Evolutionary conservation across 805 yeast genomes (phyloP).

Genomic region (Zygosaccharomyces gambellarensis): DNA sequence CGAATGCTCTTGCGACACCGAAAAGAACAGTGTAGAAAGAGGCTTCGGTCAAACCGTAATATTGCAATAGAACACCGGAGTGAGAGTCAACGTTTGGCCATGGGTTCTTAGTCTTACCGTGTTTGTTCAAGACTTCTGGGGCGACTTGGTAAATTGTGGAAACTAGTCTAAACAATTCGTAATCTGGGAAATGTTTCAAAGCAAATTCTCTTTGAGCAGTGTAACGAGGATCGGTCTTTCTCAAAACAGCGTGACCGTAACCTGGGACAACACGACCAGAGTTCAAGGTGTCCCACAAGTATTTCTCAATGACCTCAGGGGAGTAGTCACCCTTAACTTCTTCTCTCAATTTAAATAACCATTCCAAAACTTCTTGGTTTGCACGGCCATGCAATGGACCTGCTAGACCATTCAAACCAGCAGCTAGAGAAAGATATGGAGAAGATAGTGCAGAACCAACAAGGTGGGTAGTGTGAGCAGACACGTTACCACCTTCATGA

Average conservation of each 20-base stretch:
- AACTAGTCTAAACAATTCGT: constrained; percentile 72
- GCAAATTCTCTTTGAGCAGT: constrained; percentile 84
- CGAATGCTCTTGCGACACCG: constrained; percentile 83
- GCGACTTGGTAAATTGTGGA: constrained; percentile 76
- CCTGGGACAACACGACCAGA: constrained; percentile 85
- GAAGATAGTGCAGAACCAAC: constrained; percentile 80
- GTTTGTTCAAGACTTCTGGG: constrained; percentile 72
- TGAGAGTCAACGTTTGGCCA: constrained; percentile 91
- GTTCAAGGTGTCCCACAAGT: constrained; percentile 73
- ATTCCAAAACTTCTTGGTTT: constrained; percentile 80
- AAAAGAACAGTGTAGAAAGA: constrained; percentile 81
- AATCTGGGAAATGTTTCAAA: constrained; percentile 67
- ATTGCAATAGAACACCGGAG: constrained; percentile 79
- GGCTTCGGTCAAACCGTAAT: constrained; percentile 78
- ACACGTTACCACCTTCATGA: constrained; percentile 88
- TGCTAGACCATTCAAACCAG: constrained; percentile 80
- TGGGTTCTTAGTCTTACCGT: constrained; percentile 89
- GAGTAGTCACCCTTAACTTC: constrained; percentile 61
- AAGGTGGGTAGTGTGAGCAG: constrained; percentile 81
- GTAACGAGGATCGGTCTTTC: constrained; percentile 87
- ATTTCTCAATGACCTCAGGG: constrained; percentile 63
- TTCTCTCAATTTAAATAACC: constrained; percentile 63
- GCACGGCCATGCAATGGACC: constrained; percentile 89
- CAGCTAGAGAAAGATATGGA: constrained; percentile 72
- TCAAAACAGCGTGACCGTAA: constrained; percentile 82